Evolutionary conservation across 1,139 yeast species (phyloP).

Genomic region (Blastobotrys capitulatus): DNA sequence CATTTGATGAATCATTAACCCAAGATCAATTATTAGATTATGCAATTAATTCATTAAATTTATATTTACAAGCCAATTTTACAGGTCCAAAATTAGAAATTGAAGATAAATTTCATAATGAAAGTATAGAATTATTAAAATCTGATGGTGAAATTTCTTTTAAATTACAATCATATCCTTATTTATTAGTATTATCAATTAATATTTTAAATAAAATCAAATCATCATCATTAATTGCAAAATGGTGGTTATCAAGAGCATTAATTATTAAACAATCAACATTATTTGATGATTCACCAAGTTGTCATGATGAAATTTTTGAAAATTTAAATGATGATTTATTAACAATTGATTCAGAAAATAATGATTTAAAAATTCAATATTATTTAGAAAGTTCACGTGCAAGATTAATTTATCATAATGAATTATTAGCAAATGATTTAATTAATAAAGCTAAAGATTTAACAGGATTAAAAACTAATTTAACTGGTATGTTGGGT

Average conservation of each 20-base stretch:
- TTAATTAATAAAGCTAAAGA: conserved; percentile 48
- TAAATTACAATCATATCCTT: conserved; percentile 29
- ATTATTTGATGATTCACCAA: conserved; percentile 10
- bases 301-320: conserved; percentile 28
- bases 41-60: conserved; percentile 47
- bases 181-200: conserved; percentile 28
- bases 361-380: conserved; percentile 26
- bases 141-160: conserved; percentile 34
- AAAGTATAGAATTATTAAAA: conserved; percentile 17
- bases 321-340: conserved; percentile 21
- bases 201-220: conserved; percentile 17
- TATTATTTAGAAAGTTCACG: conserved; percentile 62
- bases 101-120: conserved; percentile 16
- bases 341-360: conserved; percentile 11
- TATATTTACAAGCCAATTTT: conserved; percentile 69
- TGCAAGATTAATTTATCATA: conserved; percentile 49
- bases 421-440: conserved; percentile 56
- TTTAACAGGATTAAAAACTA: conserved; percentile 52
- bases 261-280: conserved; percentile 34
- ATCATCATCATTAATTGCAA: conserved; percentile 16
- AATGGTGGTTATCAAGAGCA: conserved; percentile 35
- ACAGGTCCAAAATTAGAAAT: conserved; percentile 70
- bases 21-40: neutral
- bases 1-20: neutral
- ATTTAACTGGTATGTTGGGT: conserved; percentile 83